Conservation (phyloP, 78 protist species). For the Emiliania huxleyi region DNA sequence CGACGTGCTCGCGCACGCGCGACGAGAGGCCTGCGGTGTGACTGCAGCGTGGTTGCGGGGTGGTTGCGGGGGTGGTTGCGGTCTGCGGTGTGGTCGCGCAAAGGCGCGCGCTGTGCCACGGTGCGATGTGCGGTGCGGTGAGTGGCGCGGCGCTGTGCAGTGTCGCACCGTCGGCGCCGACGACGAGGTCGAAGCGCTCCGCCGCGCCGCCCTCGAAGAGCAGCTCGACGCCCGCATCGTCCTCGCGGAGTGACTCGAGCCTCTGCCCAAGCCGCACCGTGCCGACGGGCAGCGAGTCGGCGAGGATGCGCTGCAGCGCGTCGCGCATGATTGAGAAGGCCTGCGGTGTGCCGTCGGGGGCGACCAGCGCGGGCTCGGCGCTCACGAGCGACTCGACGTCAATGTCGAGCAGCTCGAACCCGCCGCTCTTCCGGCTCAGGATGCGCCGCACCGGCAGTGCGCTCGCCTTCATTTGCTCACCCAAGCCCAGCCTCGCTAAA, state of each 20-base stretch:
- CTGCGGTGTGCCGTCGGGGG: neutral
- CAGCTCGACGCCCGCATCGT: neutral
- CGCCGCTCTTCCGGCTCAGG: too few species aligned
- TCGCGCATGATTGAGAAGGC: neutral
- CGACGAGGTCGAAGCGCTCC: neutral
- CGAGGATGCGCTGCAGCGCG: neutral
- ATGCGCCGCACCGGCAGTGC: too few species aligned
- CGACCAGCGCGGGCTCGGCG: neutral
- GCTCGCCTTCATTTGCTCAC: too few species aligned
- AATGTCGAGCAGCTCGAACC: too few species aligned
- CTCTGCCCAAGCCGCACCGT: neutral
- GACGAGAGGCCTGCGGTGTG: too few species aligned
- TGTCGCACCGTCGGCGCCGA: neutral
- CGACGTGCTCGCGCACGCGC: too few species aligned
- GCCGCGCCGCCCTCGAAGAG: neutral
- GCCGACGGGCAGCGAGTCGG: neutral
- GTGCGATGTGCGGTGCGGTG: neutral
- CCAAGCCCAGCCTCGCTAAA: too few species aligned
- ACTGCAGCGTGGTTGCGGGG: too few species aligned
- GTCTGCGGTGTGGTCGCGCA: too few species aligned
- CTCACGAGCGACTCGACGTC: too few species aligned
- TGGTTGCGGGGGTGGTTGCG: too few species aligned
- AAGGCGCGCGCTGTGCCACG: too few species aligned
- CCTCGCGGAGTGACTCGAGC: neutral
- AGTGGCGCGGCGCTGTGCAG: neutral